Conservation (phyloP, 768 basidiomycete genomes). For the Mycena epipterygia region DNA sequence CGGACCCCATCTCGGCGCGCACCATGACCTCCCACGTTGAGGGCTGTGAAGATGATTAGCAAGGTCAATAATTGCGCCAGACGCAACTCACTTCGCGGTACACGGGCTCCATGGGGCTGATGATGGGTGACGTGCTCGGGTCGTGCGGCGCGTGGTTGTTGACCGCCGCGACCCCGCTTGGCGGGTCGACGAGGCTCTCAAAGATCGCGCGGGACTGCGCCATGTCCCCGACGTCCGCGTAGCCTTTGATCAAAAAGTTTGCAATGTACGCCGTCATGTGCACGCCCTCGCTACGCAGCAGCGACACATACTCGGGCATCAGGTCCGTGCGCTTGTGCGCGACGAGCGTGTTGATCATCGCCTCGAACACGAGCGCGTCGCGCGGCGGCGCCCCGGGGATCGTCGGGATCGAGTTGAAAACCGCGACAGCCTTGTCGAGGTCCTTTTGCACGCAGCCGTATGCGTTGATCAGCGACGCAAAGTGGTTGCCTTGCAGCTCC, state of each 20-base stretch:
- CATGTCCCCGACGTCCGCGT: constrained; percentile 76
- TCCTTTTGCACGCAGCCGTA: constrained; percentile 87
- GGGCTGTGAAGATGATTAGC: constrained; percentile 60
- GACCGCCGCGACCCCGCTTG: constrained; percentile 87
- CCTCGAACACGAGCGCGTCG: constrained; percentile 92
- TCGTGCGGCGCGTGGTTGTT: constrained; percentile 89
- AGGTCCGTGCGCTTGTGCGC: constrained; percentile 85
- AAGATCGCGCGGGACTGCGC: constrained; percentile 83
- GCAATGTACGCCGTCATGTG: constrained; percentile 97
- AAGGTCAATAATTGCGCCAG: background rate
- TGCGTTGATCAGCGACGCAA: constrained; percentile 91
- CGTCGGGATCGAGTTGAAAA: constrained; percentile 81
- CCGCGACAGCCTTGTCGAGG: constrained; percentile 77
- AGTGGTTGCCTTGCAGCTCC: constrained; percentile 59
- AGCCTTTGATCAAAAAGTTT: constrained; percentile 85
- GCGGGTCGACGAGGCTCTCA: constrained; percentile 83
- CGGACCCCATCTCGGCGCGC: constrained; percentile 86
- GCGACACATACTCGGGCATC: constrained; percentile 73
- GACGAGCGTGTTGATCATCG: constrained; percentile 89
- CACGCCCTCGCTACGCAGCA: constrained; percentile 73
- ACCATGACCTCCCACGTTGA: constrained; percentile 98
- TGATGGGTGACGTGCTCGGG: constrained; percentile 46
- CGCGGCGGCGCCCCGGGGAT: constrained; percentile 69
- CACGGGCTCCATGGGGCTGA: constrained; percentile 69
- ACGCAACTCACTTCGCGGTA: constrained; percentile 79